A percentile compares a stretch with the other conserved stretches of the same genome.
phyloP scores from a whole-genome alignment of 2,329 filamentous ascomycete species.

The Trichoderma koningii region DNA sequence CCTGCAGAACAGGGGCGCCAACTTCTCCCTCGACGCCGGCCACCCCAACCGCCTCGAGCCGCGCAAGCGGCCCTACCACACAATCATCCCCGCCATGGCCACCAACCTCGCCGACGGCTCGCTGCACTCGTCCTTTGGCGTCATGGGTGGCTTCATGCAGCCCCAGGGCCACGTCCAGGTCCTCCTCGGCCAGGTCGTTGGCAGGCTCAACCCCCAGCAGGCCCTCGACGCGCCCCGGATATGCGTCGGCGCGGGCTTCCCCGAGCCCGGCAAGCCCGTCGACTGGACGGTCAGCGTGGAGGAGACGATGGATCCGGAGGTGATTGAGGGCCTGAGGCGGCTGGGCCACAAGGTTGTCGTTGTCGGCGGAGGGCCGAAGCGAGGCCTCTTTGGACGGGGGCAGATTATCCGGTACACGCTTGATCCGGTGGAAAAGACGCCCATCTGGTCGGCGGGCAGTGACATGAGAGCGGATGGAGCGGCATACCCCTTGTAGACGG shows the following conservation, averaged over 20 bases:
- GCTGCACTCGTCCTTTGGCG: conserved; percentile 85
- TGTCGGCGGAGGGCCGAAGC: conserved; percentile 59
- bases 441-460: conserved; percentile 85
- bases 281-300: conserved; percentile 75
- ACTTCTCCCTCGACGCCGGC: conserved; percentile 70
- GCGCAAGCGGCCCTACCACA: conserved; percentile 90
- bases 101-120: conserved; percentile 74
- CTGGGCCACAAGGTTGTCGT: conserved; percentile 75
- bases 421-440: conserved; percentile 66
- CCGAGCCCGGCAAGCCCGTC: conserved; percentile 58
- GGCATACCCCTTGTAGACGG: conserved; percentile 53
- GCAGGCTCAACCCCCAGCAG: conserved; percentile 78
- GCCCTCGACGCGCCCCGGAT: conserved; percentile 90
- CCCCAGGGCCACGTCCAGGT: conserved; percentile 96
- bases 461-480: conserved; percentile 83
- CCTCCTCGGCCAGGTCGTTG: conserved; percentile 83
- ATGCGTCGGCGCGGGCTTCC: conserved; percentile 77
- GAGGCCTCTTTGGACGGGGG: conserved; percentile 78
- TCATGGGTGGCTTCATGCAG: conserved; percentile 99
- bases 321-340: conserved; percentile 64
- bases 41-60: conserved; percentile 83
- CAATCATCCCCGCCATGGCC: conserved; percentile 90
- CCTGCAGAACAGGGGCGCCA: conserved; percentile 88
- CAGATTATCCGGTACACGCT: conserved; percentile 80
- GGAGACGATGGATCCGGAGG: conserved; percentile 72